Base-by-base conservation (phyloP, 768 basidiomycete genomes). In the Podaxis sp. region DNA sequence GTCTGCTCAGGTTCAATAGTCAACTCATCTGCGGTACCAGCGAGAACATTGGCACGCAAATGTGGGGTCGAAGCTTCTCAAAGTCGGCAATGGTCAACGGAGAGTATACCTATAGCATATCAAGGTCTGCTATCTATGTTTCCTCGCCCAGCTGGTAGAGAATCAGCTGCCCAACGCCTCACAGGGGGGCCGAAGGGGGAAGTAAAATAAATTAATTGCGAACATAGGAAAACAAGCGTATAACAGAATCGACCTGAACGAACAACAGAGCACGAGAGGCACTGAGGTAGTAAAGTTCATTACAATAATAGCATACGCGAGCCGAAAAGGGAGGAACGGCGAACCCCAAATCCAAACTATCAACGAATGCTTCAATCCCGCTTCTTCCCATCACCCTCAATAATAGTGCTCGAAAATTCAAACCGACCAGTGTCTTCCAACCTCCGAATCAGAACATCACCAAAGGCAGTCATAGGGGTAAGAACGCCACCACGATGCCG, bases 381-480 rank as follows among this genome's bases (percentile, higher is more conserved):
- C 26, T 70, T 69, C 57, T 64, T 63, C 4, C n/a, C 26, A 11
- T 22, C 60, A 15, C 38, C 68, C 36, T 64, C 71, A 42, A 85
- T 64, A 26, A 89, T 72, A 46, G 77, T 76, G 66, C 81, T 87
- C 38, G 82, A 80, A 66, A 91, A 84, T 59, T 82, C 74, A 57
- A 93, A 83, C 56, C 74, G 72, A 0, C 84, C 87, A 7, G 81
- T 85, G 22, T 75, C 77, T 63, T 83, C 80, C 65, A 97, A 72
- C 19, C 95, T 80, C 66, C 84, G 81, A 39, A 95, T 76, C 40
- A 96, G 73, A 6, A 86, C 84, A 64, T 91, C 86, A 15, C 95
- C 95, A 61, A 96, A 82, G 1, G 92, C 95, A 3, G 85, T 86
- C 74, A 89, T 84, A 0, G 95, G 89, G 1, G 96, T 98, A 54